Evolutionary conservation across 306 rosid genomes (phyloP), one percentile per base, ranked within the genome.

Genomic region (Casuarina equisetifolia): DNA sequence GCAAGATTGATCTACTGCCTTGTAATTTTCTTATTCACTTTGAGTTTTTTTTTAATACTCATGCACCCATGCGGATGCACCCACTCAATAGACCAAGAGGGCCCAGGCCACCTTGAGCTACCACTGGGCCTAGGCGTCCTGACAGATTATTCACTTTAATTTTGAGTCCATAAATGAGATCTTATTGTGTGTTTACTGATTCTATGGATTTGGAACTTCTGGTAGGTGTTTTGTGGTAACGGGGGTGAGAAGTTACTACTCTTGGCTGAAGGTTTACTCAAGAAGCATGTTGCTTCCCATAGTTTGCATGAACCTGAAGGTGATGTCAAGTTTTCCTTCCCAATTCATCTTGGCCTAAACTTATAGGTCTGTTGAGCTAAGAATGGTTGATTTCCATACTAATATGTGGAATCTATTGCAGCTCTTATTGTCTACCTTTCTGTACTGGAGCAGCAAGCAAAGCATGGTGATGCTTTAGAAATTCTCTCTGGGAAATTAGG

Each of bases 251-350:
- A 93, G 74, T 88, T 96, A n/a, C 82, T 96, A 72, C 78, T 82
- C 45, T 84, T 96, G 81, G 99, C 98, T 59, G 99, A 96, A 90
- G 99, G 96, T 63, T 91, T 96, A 85, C 85, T 93, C 44, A 96
- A 93, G 88, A 96, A 96, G 82, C 99, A 96, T 69, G 92, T 91
- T 82, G 87, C 91, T 62, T 84, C 98, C 74, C 99, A 96, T 86
- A 83, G 98, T 83, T 88, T 96, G 86, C 93, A 90, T 53, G 97
- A 93, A 72, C 98, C 98, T 74, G 99, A 96, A 89, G 99, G 99
- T 93, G 80, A 80, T 73, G 45, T 45, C 71, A 64, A 69, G 17
- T 9, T 50, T 44, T 69, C 19, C 70, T 58, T 69, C 73, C 70
- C 79, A 72, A 48, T 69, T 62, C 66, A 36, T 69, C 55, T 38